Evolutionary conservation across 768 basidiomycete species (phyloP).

Genomic region (Asterophora lycoperdoides): DNA sequence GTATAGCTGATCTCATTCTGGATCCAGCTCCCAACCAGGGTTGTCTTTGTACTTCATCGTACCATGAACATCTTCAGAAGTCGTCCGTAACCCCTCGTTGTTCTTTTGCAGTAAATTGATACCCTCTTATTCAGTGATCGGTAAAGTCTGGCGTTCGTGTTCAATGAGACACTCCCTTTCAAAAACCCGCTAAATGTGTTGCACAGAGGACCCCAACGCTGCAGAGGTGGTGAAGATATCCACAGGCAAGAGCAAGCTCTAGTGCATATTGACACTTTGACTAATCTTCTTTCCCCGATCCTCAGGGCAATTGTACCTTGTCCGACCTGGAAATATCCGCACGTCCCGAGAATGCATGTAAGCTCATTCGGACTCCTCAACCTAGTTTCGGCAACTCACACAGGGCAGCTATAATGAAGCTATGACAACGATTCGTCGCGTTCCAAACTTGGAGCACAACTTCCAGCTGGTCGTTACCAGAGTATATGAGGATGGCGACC

Average conservation of each 20-base stretch:
- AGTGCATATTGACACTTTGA: background rate
- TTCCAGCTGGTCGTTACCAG: constrained; percentile 94
- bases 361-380: constrained; percentile 26
- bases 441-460: constrained; percentile 70
- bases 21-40: constrained; percentile 4
- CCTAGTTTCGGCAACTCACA: constrained; percentile 4
- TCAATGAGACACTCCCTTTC: constrained; percentile 9
- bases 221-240: constrained; percentile 94
- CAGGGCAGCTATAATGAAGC: constrained; percentile 84
- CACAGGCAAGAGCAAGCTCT: constrained; percentile 38
- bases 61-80: constrained; percentile 84
- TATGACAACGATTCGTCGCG: constrained; percentile 88
- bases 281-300: constrained; percentile 4
- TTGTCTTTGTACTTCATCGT: constrained; percentile 16
- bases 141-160: constrained; percentile 91
- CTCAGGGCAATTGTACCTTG: constrained; percentile 77
- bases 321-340: constrained; percentile 87
- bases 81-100: constrained; percentile 43
- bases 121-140: constrained; percentile 53
- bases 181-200: constrained; percentile 24
- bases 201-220: constrained; percentile 85
- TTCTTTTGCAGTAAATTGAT: constrained; percentile 17
- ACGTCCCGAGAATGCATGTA: constrained; percentile 97
- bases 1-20: constrained; percentile 24
- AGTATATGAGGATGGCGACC: constrained; percentile 96